These are phyloP conservation scores for Sporothrix inflata DNA, from an alignment of 2,329 filamentous ascomycete species.

Conservation along the genomic window DNA sequence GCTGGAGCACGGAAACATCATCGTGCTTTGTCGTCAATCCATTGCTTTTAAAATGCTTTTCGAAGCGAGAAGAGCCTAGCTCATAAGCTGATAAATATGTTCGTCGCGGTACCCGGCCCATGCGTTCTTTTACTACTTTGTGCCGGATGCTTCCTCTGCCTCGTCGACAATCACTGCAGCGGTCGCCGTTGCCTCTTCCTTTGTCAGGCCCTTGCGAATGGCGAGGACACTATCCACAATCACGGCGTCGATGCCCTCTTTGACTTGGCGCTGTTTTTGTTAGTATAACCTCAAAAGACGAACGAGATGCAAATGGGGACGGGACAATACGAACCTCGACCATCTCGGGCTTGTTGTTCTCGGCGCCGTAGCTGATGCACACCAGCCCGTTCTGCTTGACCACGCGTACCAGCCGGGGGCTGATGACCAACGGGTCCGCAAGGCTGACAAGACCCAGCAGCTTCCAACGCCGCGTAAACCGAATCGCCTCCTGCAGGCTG, in stretches of 20 bases:
- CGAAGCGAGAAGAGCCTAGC: neutral
- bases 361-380: slow-evolving; percentile 88
- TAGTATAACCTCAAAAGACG: slow-evolving; percentile 17
- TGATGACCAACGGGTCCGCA: slow-evolving; percentile 86
- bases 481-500: slow-evolving; percentile 91
- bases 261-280: slow-evolving; percentile 72
- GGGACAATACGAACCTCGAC: slow-evolving; percentile 73
- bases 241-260: slow-evolving; percentile 94
- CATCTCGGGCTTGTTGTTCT: slow-evolving; percentile 86
- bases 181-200: slow-evolving; percentile 33
- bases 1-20: slow-evolving; percentile 7
- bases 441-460: slow-evolving; percentile 86
- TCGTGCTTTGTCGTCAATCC: neutral
- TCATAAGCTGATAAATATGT: neutral
- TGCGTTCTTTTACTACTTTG: neutral
- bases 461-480: slow-evolving; percentile 95
- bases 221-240: slow-evolving; percentile 95
- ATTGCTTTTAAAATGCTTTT: slow-evolving; percentile 3
- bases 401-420: slow-evolving; percentile 84
- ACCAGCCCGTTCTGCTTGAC: slow-evolving; percentile 94
- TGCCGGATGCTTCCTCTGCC: neutral
- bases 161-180: neutral
- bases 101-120: neutral
- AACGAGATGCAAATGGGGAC: neutral
- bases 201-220: slow-evolving; percentile 85